Evolutionary conservation across 176 grass and related monocot genomes (phyloP), one percentile per base, ranked within the genome.

Genomic region (Cymbopogon citratus): DNA sequence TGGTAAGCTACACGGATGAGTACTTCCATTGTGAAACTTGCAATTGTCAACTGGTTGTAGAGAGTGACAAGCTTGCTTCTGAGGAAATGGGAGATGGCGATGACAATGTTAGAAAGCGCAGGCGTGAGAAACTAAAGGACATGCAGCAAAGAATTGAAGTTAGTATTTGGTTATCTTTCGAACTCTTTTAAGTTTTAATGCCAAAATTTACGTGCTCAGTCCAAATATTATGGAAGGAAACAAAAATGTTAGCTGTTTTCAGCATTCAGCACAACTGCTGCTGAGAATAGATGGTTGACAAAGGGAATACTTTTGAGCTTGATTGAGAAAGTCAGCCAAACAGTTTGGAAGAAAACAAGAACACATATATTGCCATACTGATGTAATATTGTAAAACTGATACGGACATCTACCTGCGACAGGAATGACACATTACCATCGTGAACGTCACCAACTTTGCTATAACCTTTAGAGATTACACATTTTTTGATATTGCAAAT

Each of bases 11-110:
- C 79, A 88, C 63, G 0, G 96, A 93, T 14, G 96, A 95, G 36
- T 89, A 87, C 48, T 99, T 99, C 80, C 96, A 95, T 64, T 99
- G 96, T 84, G 96, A 99, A 89, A 95, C 83, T 82, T 99, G 96
- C 89, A 94, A 95, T 4, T 86, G 88, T 25, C 92, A 99, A 85
- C 88, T 99, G 75, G 84, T 98, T 86, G 92, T 92, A 21, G 92
- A 99, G 80, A 99, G 96, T 84, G 96, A 99, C 73, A 99, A 99
- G 61, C 96, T 99, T 81, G 92, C 96, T 80, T 90, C 96, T 79
- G 96, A 98, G 79, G 92, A 98, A 95, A 91, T 93, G 88, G 96
- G 96, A 65, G 96, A 99, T 80, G 96, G 96, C 16, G 96, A 99
- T 85, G 92, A 99, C 71, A 99, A 92, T 63, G 88, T 81, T 70